Conservation (phyloP, 2,329 filamentous ascomycete genomes). For the Botryosphaeria agaves region DNA sequence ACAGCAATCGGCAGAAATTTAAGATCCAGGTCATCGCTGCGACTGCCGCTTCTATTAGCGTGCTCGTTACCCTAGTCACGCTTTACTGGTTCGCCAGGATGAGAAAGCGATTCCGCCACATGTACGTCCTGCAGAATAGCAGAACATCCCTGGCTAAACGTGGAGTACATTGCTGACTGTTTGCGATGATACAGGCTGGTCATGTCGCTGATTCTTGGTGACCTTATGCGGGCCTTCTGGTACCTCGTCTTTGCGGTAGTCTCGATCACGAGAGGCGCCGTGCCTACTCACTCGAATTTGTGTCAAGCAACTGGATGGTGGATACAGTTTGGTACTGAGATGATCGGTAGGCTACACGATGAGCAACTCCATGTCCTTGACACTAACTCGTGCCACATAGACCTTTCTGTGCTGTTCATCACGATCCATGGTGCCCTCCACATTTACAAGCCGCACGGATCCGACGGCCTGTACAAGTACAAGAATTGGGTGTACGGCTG, state of each 20-base stretch:
- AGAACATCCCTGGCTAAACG: not conserved
- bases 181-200: conserved; percentile 38
- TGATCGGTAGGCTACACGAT: conserved; percentile 30
- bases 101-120: conserved; percentile 56
- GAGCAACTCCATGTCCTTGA: conserved; percentile 2
- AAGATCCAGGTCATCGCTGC: conserved; percentile 16
- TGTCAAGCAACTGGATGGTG: conserved; percentile 56
- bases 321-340: conserved; percentile 47
- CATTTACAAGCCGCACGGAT: conserved; percentile 43
- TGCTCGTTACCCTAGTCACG: conserved; percentile 36
- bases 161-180: conserved; percentile 1
- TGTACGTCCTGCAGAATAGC: no score
- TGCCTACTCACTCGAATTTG: conserved; percentile 35
- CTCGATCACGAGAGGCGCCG: conserved; percentile 33
- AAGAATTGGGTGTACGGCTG: conserved; percentile 40
- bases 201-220: conserved; percentile 54
- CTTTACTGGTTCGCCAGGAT: conserved; percentile 61
- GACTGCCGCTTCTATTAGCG: conserved; percentile 30
- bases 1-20: not conserved
- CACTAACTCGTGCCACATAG: conserved; percentile 15
- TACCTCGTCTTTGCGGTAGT: conserved; percentile 48
- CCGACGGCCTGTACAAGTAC: conserved; percentile 52
- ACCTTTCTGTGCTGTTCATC: conserved; percentile 55
- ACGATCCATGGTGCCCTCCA: conserved; percentile 56
- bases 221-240: conserved; percentile 53